Conservation (phyloP, 2,329 filamentous ascomycete species). For the Nothopassalora personata region DNA sequence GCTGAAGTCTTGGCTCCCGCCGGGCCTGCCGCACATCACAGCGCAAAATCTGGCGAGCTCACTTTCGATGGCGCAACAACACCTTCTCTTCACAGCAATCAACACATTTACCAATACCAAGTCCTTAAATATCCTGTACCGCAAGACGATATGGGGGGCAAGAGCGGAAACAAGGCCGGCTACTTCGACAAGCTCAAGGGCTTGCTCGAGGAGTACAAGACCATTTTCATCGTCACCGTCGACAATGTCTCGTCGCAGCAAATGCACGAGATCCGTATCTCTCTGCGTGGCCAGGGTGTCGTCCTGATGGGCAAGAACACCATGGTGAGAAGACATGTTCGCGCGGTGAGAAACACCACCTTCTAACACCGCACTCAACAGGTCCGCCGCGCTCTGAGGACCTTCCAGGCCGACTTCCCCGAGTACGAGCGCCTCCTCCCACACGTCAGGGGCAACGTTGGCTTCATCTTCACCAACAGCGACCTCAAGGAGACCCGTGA, state of each 20-base stretch:
- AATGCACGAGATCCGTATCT: constrained; percentile 99
- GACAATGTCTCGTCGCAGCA: constrained; percentile 99
- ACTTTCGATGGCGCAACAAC: not conserved
- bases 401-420: constrained; percentile 81
- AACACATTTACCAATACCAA: constrained; percentile 10
- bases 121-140: constrained; percentile 34
- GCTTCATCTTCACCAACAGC: constrained; percentile 98
- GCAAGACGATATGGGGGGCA: constrained; percentile 49
- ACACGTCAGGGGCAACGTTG: constrained; percentile 94
- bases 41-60: not conserved
- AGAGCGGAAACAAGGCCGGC: constrained; percentile 82
- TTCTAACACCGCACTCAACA: constrained; percentile 33
- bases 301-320: constrained; percentile 99
- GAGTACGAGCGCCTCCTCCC: constrained; percentile 98
- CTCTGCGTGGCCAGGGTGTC: constrained; percentile 85
- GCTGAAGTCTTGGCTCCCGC: not conserved
- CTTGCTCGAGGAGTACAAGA: constrained; percentile 93
- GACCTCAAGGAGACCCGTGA: constrained; percentile 90
- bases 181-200: constrained; percentile 99
- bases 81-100: not conserved
- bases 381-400: constrained; percentile 96
- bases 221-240: constrained; percentile 74
- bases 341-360: not conserved
- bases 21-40: not conserved
- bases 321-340: constrained; percentile 62